Base-by-base conservation (phyloP, 805 yeast genomes). In the Grigorovia transvaalensis region DNA sequence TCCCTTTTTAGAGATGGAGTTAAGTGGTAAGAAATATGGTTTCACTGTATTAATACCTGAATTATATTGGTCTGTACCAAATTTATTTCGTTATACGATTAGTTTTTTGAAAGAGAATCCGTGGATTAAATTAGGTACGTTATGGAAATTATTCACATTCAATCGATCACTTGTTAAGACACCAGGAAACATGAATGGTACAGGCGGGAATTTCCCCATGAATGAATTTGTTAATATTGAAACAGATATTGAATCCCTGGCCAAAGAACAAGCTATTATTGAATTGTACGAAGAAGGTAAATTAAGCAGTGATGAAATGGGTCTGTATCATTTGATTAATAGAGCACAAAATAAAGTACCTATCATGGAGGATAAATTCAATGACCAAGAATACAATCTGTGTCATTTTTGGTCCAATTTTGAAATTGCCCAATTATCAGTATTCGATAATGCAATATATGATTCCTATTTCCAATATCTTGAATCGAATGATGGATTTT, bases 361-460 rank as follows among this genome's bases (percentile, higher is more conserved):
- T 9, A 47, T 65, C 7, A 50, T 62, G 6, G 79, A 78, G 45
- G 89, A 87, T 59, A 71, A 78, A 53, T 79, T 82, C 63, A 80
- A 82, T 52, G 75, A 79, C 30, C 82, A 84, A 59, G 83, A 80
- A 54, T 90, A 81, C 66, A 88, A 85, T 62, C 58, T 85, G 56
- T 85, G 93, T 59, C 96, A 89, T 68, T 89, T 89, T 67, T 88
- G 96, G 96, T 80, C 93, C 35, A 89, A 88, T 70, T 89, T 89
- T 61, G 97, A 90, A 67, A 89, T 91, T 58, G 96, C 96, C 4
- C 72, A 86, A 50, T 78, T 88, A 1, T 89, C 84, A 58, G 67
- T 90, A 19, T 90, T 88, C 73, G 74, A 77, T 45, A 80, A 85
- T 19, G 75, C 78, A 5, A 65, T 74, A 18, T 93, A 91, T 67